These are phyloP conservation scores for Orbilia ellipsospora DNA, from an alignment of 2,329 filamentous ascomycete species.

Conservation along the genomic window DNA sequence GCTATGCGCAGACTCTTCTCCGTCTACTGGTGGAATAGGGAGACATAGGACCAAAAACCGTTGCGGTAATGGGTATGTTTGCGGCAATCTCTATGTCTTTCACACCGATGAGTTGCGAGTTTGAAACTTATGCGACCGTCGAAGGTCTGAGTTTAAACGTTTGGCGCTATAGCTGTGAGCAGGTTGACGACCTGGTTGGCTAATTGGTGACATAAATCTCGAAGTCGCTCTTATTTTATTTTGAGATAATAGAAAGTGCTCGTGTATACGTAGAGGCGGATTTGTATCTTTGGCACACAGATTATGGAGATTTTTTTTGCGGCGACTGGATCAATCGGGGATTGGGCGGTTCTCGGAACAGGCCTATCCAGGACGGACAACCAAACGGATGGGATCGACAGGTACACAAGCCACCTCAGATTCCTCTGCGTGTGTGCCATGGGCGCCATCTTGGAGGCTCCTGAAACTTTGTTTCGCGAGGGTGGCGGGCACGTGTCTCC, in stretches of 20 bases:
- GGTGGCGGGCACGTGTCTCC: constrained; percentile 4
- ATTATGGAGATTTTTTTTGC: not conserved
- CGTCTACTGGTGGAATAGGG: too few relatives aligned
- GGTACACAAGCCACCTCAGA: constrained; percentile 1
- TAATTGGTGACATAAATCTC: constrained; percentile 15
- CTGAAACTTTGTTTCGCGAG: constrained; percentile 22
- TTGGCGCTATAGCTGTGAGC: too few relatives aligned
- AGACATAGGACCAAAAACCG: too few relatives aligned
- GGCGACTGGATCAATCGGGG: not conserved
- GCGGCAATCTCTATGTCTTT: too few relatives aligned
- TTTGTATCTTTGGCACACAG: not conserved
- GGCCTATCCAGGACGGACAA: constrained; percentile 15
- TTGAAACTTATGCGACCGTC: too few relatives aligned
- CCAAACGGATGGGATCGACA: constrained; percentile 1
- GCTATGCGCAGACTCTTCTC: too few relatives aligned
- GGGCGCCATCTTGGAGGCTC: constrained; percentile 15
- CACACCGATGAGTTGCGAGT: too few relatives aligned
- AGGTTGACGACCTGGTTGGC: not conserved
- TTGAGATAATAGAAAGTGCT: not conserved
- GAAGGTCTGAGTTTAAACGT: not conserved
- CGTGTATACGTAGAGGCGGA: not conserved
- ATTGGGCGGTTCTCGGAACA: constrained; percentile 43
- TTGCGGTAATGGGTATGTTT: too few relatives aligned
- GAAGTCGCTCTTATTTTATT: not conserved
- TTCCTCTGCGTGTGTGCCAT: constrained; percentile 2